These are phyloP conservation scores for Vitis labrusca DNA, from an alignment of 164 flowering plant genomes.

Conservation along the genomic window DNA sequence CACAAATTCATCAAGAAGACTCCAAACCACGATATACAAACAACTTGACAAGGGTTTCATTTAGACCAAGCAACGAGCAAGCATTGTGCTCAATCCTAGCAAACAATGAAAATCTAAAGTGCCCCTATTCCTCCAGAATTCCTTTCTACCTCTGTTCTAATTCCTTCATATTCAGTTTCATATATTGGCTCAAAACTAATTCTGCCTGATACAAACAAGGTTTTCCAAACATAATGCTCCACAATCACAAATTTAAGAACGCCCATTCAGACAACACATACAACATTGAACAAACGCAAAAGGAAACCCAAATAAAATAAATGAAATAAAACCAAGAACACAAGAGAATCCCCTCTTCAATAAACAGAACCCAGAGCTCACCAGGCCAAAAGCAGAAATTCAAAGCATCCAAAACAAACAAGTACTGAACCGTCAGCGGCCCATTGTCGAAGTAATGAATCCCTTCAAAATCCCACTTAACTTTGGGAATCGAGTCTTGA, in stretches of 20 bases:
- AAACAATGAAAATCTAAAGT: too few species aligned
- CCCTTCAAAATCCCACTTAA: slow-evolving; percentile 95
- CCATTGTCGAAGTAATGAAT: slow-evolving; percentile 93
- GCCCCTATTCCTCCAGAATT: too few species aligned
- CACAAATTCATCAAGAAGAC: too few species aligned
- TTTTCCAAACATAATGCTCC: neutral
- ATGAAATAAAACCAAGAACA: neutral
- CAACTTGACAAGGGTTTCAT: neutral
- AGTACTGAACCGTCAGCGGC: slow-evolving; percentile 89
- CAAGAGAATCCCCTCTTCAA: neutral
- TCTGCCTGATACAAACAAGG: neutral
- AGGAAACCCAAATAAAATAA: neutral
- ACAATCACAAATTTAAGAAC: neutral
- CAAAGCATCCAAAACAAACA: slow-evolving; percentile 81
- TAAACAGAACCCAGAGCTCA: slow-evolving; percentile 8
- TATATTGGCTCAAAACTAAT: neutral
- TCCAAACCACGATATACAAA: too few species aligned
- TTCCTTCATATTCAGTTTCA: neutral
- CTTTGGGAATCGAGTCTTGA: slow-evolving; percentile 68
- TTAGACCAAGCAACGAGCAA: neutral
- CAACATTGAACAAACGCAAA: too few species aligned
- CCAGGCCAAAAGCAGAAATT: slow-evolving; percentile 99
- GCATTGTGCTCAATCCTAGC: neutral
- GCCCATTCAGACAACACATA: too few species aligned
- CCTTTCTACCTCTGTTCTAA: too few species aligned